Evolutionary conservation across 2,329 filamentous ascomycete genomes (phyloP).

Genomic region (Cordyceps pruinosa): DNA sequence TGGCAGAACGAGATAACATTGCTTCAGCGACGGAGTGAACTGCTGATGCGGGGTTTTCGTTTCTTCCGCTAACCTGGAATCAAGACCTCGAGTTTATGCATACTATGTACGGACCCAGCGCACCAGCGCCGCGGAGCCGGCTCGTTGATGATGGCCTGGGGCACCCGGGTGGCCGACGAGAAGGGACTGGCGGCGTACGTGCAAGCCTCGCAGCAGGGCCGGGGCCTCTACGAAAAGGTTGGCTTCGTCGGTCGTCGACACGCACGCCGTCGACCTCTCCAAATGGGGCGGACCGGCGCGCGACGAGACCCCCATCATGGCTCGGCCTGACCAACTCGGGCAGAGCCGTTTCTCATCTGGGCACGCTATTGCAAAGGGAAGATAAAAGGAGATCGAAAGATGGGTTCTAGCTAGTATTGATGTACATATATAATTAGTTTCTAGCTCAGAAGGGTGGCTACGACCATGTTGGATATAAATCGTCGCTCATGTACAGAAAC

Average conservation of each 20-base stretch:
- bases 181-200: neutral
- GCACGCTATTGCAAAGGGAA: no score
- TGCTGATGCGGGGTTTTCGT: no score
- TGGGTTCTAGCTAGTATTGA: neutral
- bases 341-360: neutral
- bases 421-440: neutral
- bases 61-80: no score
- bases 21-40: no score
- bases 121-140: neutral
- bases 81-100: conserved; percentile 3
- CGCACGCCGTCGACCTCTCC: neutral
- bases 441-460: neutral
- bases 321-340: neutral
- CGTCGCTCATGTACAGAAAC: neutral
- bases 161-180: neutral
- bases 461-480: neutral
- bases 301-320: conserved; percentile 3
- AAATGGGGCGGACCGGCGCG: neutral
- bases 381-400: no score
- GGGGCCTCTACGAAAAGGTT: neutral
- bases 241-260: neutral
- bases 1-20: no score
- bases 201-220: neutral
- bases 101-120: neutral
- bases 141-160: neutral